Conservation (phyloP, 2,329 filamentous ascomycete species). For the Onygenales sp. region DNA sequence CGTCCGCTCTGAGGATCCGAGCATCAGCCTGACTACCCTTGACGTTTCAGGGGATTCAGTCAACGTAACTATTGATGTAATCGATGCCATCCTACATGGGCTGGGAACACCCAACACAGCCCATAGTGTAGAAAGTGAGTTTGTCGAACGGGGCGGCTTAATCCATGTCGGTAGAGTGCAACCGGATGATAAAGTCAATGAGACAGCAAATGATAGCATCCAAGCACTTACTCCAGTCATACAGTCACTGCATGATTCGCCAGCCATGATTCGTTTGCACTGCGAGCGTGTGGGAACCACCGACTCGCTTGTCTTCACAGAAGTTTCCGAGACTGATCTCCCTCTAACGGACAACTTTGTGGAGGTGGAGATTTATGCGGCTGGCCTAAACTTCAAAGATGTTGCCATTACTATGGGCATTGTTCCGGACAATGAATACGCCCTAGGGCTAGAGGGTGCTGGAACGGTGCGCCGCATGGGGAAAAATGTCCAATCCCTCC, state of each 20-base stretch:
- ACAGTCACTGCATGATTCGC: neutral
- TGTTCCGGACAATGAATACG: neutral
- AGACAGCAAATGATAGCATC: neutral
- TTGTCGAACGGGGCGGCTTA: neutral
- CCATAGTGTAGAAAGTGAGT: neutral
- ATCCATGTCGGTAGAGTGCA: neutral
- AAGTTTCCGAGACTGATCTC: neutral
- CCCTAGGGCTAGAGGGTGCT: conserved; percentile 2
- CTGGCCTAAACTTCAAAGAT: conserved; percentile 20
- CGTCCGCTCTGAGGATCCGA: conserved; percentile 4
- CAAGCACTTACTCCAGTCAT: neutral
- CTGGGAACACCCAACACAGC: neutral
- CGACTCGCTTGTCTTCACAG: neutral
- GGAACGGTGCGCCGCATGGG: conserved; percentile 6
- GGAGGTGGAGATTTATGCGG: conserved; percentile 23
- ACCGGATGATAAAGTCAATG: neutral
- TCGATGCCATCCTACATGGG: neutral
- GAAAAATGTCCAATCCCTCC: neutral
- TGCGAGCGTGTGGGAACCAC: neutral
- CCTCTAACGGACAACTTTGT: conserved; percentile 13
- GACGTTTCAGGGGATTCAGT: conserved; percentile 6
- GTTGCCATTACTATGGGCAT: conserved; percentile 17
- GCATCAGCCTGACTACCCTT: conserved; percentile 7
- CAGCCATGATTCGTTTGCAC: neutral
- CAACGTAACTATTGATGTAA: neutral